These are phyloP conservation scores for Cordyceps cicadae DNA, from an alignment of 2,329 filamentous ascomycete genomes.

Conservation along the genomic window DNA sequence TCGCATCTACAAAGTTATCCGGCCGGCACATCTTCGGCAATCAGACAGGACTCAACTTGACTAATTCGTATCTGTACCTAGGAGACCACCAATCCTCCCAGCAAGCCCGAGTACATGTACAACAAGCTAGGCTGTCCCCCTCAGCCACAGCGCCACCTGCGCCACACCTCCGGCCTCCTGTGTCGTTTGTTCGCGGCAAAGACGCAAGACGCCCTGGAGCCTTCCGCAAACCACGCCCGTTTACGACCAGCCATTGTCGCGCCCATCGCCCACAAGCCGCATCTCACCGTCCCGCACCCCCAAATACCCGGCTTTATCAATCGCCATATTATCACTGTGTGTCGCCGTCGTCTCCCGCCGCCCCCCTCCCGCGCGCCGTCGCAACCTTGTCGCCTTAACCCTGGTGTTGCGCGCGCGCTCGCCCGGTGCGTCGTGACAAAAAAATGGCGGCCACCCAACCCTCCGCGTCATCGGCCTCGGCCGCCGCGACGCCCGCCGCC, in stretches of 20 bases:
- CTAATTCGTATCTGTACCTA: background rate
- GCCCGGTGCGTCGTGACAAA: conserved; percentile 20
- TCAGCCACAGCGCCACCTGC: background rate
- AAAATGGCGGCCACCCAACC: conserved; percentile 36
- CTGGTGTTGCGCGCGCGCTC: conserved; percentile 15
- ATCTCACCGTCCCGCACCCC: background rate
- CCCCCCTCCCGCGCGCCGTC: conserved; percentile 5
- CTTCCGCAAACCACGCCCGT: conserved; percentile 8
- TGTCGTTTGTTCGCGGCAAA: conserved; percentile 11
- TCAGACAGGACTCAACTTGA: too few relatives aligned
- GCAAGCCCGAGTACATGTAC: background rate
- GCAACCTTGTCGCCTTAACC: conserved; percentile 5
- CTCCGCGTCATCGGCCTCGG: conserved; percentile 26
- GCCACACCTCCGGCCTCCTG: conserved; percentile 3
- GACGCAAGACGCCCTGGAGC: background rate
- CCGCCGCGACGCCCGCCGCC: conserved; percentile 23
- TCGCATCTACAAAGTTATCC: background rate
- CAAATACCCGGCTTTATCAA: background rate
- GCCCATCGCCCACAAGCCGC: conserved; percentile 7
- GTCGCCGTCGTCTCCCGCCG: background rate
- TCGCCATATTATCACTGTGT: background rate
- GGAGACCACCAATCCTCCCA: rapidly evolving
- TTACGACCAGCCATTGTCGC: conserved; percentile 4
- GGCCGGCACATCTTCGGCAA: background rate
- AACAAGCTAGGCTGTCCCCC: background rate